These are phyloP conservation scores for Tremella yokohamensis DNA, from an alignment of 768 basidiomycete species.

Conservation along the genomic window DNA sequence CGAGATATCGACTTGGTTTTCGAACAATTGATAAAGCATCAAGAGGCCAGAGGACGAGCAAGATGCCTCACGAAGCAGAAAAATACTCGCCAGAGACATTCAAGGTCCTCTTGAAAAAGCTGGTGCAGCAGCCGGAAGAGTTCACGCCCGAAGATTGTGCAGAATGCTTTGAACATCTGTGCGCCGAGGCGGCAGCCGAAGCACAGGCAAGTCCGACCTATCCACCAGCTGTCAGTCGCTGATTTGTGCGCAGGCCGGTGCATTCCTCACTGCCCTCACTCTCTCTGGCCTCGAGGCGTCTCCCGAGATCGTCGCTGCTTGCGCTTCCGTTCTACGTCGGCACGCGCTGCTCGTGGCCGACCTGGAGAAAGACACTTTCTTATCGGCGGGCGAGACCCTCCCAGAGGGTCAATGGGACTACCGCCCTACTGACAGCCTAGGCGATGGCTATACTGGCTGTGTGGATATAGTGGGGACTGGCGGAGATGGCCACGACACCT, in stretches of 20 bases:
- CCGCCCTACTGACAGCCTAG: slow-evolving; percentile 42
- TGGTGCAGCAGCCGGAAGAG: slow-evolving; percentile 54
- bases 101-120: slow-evolving; percentile 68
- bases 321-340: slow-evolving; percentile 69
- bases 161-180: slow-evolving; percentile 64
- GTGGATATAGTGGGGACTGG: slow-evolving; percentile 90
- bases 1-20: no score
- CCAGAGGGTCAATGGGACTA: slow-evolving; percentile 45
- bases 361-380: slow-evolving; percentile 8
- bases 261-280: slow-evolving; percentile 83
- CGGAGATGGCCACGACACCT: slow-evolving; percentile 91
- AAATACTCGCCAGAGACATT: slow-evolving; percentile 70
- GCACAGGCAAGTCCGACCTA: slow-evolving; percentile 40
- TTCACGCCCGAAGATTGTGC: slow-evolving; percentile 63
- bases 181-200: slow-evolving; percentile 42
- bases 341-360: slow-evolving; percentile 65
- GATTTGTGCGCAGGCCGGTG: slow-evolving; percentile 65
- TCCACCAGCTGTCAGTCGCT: neutral
- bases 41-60: no score
- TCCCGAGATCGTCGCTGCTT: slow-evolving; percentile 72
- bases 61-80: neutral
- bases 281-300: slow-evolving; percentile 71
- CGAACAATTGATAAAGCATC: no score
- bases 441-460: slow-evolving; percentile 45
- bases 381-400: slow-evolving; percentile 7